These are phyloP conservation scores for Dendrocalamus sinicus DNA, from an alignment of 176 grass and related monocot species.

Conservation along the genomic window DNA sequence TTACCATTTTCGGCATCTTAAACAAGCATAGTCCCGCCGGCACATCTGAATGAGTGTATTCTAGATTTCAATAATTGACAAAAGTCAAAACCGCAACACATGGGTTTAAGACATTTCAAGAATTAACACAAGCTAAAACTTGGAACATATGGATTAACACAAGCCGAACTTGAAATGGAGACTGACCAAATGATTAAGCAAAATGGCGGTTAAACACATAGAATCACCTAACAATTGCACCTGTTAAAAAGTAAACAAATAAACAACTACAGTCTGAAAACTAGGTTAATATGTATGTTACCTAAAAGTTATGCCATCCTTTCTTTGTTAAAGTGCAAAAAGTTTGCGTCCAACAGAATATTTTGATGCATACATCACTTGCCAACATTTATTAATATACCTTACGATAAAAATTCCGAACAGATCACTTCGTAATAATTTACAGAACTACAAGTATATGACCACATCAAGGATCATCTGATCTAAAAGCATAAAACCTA, in stretches of 20 bases:
- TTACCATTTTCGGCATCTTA: background rate
- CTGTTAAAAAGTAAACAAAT: background rate
- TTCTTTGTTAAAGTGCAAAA: background rate
- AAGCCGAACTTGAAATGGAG: background rate
- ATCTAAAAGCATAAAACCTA: background rate
- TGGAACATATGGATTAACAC: background rate
- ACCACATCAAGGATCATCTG: background rate
- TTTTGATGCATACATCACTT: no score
- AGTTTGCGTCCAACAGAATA: background rate
- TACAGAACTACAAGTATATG: constrained; percentile 1
- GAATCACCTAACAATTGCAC: no score
- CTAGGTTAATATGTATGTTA: background rate
- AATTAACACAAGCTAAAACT: background rate
- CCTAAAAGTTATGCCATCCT: background rate
- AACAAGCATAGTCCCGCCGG: background rate
- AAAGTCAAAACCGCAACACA: background rate
- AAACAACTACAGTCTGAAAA: background rate
- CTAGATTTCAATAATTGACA: constrained; percentile 19
- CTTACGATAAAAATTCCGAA: background rate
- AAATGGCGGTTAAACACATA: no score
- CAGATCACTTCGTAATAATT: background rate
- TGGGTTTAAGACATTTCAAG: constrained; percentile 3
- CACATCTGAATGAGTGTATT: background rate
- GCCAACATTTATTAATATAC: background rate
- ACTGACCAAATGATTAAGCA: no score